phyloP scores from a whole-genome alignment of 306 rosid species.

The Spatholobus suberectus region DNA sequence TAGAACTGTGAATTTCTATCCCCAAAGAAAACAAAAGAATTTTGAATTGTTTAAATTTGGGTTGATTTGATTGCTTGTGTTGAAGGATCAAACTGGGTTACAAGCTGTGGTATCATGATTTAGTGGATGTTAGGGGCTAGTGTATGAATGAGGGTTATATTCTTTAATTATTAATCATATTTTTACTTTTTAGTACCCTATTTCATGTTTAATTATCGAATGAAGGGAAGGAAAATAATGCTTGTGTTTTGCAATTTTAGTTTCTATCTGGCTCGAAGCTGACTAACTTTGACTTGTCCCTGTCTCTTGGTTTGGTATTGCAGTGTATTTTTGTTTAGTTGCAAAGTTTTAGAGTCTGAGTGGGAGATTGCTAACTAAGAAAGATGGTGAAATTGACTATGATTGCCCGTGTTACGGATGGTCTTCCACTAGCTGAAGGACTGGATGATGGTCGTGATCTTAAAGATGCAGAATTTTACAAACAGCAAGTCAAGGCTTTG shows the following conservation, averaged over 20 bases:
- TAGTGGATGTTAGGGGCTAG: conserved; percentile 15
- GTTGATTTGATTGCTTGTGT: conserved; percentile 28
- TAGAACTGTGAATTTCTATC: conserved; percentile 19
- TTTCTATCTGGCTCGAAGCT: neutral
- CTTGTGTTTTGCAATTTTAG: neutral
- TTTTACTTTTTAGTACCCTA: neutral
- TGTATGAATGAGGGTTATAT: neutral
- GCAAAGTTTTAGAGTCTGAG: conserved; percentile 33
- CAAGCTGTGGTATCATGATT: neutral
- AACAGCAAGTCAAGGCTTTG: conserved; percentile 93
- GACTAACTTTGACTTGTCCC: conserved; percentile 18
- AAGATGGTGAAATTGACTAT: conserved; percentile 96
- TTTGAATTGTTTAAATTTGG: conserved; percentile 3
- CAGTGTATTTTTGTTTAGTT: conserved; percentile 36
- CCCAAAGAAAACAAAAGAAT: neutral
- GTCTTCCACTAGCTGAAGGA: conserved; percentile 94
- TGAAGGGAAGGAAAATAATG: neutral
- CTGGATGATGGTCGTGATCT: conserved; percentile 90
- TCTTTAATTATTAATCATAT: neutral
- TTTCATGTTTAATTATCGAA: neutral
- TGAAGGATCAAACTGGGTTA: conserved; percentile 21
- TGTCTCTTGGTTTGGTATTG: conserved; percentile 29
- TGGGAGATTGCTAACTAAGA: conserved; percentile 47
- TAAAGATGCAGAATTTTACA: conserved; percentile 75
- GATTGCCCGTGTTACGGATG: conserved; percentile 98